Percentiles rank a stretch among this genome's conserved stretches.
Evolutionary conservation across 345 rosid genomes (phyloP).

Genomic region (Lumnitzera littorea): DNA sequence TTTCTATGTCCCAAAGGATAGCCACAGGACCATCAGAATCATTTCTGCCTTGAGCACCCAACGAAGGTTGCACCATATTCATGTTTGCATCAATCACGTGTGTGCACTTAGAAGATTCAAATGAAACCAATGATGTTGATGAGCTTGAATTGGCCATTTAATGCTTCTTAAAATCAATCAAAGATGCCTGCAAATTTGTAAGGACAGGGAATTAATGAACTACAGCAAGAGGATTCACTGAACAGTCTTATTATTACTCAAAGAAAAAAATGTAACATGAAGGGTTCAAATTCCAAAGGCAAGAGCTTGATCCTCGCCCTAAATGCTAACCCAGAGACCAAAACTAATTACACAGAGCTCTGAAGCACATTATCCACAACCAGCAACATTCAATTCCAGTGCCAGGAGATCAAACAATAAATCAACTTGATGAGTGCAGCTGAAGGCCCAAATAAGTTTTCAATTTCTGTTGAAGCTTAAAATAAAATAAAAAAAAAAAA

Average conservation of each 20-base stretch:
- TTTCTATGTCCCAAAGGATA: conserved; percentile 95
- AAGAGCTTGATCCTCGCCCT: no score
- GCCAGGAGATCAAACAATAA: no score
- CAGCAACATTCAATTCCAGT: no score
- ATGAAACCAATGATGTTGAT: conserved; percentile 18
- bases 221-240: background rate
- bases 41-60: conserved; percentile 24
- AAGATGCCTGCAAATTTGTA: conserved; percentile 6
- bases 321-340: no score
- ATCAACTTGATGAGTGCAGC: no score
- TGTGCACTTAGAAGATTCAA: conserved; percentile 17
- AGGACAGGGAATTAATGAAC: background rate
- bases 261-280: no score
- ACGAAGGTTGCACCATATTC: conserved; percentile 22
- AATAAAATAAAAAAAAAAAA: no score
- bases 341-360: no score
- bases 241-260: background rate
- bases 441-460: no score
- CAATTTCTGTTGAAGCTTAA: no score
- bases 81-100: conserved; percentile 23
- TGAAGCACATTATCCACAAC: no score
- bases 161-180: conserved; percentile 10
- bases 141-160: conserved; percentile 26
- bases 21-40: conserved; percentile 63
- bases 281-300: no score